These are phyloP conservation scores for Pseudofabraea citricarpa DNA, from an alignment of 2,329 filamentous ascomycete genomes.

Conservation along the genomic window DNA sequence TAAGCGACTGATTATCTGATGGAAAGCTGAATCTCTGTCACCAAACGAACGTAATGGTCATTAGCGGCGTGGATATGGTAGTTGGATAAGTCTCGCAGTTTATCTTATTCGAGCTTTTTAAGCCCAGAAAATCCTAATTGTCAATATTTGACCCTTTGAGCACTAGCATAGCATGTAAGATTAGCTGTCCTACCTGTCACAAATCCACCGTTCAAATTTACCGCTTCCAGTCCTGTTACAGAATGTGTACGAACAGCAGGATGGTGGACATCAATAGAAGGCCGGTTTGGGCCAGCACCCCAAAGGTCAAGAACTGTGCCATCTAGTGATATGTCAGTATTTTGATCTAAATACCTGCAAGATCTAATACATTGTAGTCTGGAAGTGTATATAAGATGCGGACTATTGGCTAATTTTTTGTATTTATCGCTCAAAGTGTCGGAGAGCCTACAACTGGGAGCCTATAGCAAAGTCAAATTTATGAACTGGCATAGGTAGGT, in stretches of 20 bases:
- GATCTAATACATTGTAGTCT: constrained; percentile 36
- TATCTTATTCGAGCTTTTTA: constrained; percentile 44
- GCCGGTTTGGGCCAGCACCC: constrained; percentile 35
- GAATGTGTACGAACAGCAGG: constrained; percentile 45
- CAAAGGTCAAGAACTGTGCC: constrained; percentile 42
- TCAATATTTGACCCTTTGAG: no score
- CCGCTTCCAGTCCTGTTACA: constrained; percentile 40
- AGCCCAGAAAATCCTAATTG: constrained; percentile 40
- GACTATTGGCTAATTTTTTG: constrained; percentile 36
- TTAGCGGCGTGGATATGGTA: constrained; percentile 44
- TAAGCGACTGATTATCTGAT: no score
- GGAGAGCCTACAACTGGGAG: constrained; percentile 38
- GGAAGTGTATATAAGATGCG: constrained; percentile 42
- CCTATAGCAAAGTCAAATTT: no score
- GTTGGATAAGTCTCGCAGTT: constrained; percentile 39
- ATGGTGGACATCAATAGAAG: constrained; percentile 42
- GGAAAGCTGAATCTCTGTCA: no score
- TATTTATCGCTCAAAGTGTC: constrained; percentile 38
- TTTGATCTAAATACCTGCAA: no score
- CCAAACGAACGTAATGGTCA: constrained; percentile 44
- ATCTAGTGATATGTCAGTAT: constrained; percentile 14
- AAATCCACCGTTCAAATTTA: constrained; percentile 42
- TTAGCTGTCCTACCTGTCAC: no score
- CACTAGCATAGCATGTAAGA: no score
- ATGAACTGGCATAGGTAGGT: no score